Evolutionary conservation across 768 basidiomycete species (phyloP).

Genomic region (Paxillus rubicundulus): DNA sequence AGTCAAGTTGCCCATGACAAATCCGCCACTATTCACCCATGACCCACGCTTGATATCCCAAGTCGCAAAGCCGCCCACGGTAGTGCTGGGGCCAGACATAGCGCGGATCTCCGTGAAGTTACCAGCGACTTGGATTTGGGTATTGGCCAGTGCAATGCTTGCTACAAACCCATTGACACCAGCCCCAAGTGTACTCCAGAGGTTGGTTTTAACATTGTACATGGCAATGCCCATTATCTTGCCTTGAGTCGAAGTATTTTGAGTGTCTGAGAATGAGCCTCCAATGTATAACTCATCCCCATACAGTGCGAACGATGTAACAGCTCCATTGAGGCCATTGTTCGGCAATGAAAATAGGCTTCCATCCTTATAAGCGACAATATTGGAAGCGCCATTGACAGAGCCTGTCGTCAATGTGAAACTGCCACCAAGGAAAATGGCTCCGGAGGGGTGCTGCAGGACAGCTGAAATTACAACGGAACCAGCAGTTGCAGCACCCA

Average conservation of each 20-base stretch:
- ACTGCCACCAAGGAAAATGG: slow-evolving; percentile 71
- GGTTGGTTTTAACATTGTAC: slow-evolving; percentile 63
- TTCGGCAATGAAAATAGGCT: slow-evolving; percentile 50
- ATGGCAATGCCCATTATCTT: slow-evolving; percentile 59
- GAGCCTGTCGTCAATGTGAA: slow-evolving; percentile 62
- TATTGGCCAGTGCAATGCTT: slow-evolving; percentile 48
- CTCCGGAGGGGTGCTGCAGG: slow-evolving; percentile 63
- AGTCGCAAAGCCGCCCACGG: slow-evolving; percentile 63
- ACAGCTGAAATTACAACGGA: slow-evolving; percentile 49
- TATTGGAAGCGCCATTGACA: slow-evolving; percentile 61
- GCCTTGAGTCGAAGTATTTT: slow-evolving; percentile 48
- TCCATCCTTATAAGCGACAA: slow-evolving; percentile 67
- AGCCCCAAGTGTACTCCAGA: slow-evolving; percentile 67
- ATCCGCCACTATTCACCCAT: slow-evolving; percentile 78
- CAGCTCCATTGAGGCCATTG: slow-evolving; percentile 78
- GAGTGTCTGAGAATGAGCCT: slow-evolving; percentile 81
- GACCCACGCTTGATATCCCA: slow-evolving; percentile 60
- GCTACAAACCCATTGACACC: slow-evolving; percentile 80
- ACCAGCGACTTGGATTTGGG: slow-evolving; percentile 65
- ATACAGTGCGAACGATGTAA: slow-evolving; percentile 62
- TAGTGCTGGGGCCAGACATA: slow-evolving; percentile 34
- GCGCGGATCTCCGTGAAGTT: slow-evolving; percentile 60
- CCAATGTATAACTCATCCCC: slow-evolving; percentile 76
- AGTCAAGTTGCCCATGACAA: slow-evolving; percentile 66
- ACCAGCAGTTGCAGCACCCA: slow-evolving; percentile 46